Base-by-base conservation (phyloP, 2,329 filamentous ascomycete genomes). In the Botrytis paeoniae region DNA sequence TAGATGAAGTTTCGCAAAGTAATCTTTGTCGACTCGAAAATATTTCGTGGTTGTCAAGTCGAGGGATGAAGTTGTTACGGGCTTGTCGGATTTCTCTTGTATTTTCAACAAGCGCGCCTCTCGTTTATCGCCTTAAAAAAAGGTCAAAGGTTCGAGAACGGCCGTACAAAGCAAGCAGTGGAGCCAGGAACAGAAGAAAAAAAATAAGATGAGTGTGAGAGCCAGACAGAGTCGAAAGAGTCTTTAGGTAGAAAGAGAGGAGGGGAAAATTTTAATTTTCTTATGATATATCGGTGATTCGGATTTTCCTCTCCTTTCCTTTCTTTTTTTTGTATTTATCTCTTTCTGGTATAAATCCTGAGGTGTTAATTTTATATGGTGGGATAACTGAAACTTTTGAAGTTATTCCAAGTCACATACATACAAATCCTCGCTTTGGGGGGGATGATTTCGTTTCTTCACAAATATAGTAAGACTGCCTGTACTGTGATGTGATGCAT, bases 121-220 rank as follows among this genome's bases (percentile, higher is more conserved):
- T 65, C 70, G 70, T 72, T 68, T 72, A 72, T 72, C 45, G 48
- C 70, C 61, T 43, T 35, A n/a, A 37, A 41, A 51, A 63, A 51
- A 51, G 59, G n/a, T 51, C 59, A 64, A 71, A 64, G 69, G 69
- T 71, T 71, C 69, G 59, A 63, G 69, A 64, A 64, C 69, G 48
- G 35, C 57, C 25, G 37, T 45, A 71, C 69, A 71, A 54, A 71
- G 69, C 32, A 71, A 20, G 39, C 25, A 48, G 69, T 71, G 69
- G 69, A 71, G 43, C 59, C 69, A 71, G 69, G 64, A 54, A 68
- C 64, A 68, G 45, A 39, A 54, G 37, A 54, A 54, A 51, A 45
- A 29, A 45, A 70, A 62, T 61, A 54, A 54, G 51, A 54, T 54
- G 51, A 54, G 51, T 9, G 22, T 39, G 54, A 70, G 59, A 29